These are phyloP conservation scores for Phytophthora podocarpi DNA, from an alignment of 352 stramenopile genomes.

Conservation along the genomic window DNA sequence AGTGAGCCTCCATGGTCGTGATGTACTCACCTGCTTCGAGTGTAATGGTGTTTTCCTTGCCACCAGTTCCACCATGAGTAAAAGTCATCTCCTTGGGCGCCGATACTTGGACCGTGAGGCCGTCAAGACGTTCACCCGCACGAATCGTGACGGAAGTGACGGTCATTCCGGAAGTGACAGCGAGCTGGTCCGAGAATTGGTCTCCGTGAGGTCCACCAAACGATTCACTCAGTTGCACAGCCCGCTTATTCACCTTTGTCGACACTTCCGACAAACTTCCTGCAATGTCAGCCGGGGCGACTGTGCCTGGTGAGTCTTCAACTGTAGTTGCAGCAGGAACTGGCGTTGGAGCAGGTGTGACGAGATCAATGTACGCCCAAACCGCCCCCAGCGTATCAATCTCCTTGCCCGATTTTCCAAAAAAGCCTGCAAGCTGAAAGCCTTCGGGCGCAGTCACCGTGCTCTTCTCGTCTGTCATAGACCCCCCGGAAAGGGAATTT, in stretches of 20 bases:
- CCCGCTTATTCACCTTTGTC: conserved; percentile 15
- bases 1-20: conserved; percentile 19
- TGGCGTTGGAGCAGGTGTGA: conserved; percentile 23
- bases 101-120: conserved; percentile 12
- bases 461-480: neutral
- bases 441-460: conserved; percentile 5
- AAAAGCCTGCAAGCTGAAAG: conserved; percentile 8
- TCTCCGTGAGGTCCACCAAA: conserved; percentile 49
- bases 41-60: conserved; percentile 5
- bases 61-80: conserved; percentile 26
- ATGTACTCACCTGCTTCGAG: conserved; percentile 22
- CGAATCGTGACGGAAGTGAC: conserved; percentile 30
- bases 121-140: conserved; percentile 31
- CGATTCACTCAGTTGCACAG: conserved; percentile 38
- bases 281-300: conserved; percentile 17
- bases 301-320: conserved; percentile 21
- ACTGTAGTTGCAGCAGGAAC: conserved; percentile 5
- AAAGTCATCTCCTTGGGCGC: conserved; percentile 22
- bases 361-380: conserved; percentile 15
- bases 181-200: conserved; percentile 42
- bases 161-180: conserved; percentile 25
- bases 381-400: conserved; percentile 6
- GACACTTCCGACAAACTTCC: conserved; percentile 24
- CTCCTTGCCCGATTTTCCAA: neutral
- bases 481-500: conserved; percentile 24